Evolutionary conservation across 1,139 yeast species (phyloP).

Genomic region (Candida mesenterica): DNA sequence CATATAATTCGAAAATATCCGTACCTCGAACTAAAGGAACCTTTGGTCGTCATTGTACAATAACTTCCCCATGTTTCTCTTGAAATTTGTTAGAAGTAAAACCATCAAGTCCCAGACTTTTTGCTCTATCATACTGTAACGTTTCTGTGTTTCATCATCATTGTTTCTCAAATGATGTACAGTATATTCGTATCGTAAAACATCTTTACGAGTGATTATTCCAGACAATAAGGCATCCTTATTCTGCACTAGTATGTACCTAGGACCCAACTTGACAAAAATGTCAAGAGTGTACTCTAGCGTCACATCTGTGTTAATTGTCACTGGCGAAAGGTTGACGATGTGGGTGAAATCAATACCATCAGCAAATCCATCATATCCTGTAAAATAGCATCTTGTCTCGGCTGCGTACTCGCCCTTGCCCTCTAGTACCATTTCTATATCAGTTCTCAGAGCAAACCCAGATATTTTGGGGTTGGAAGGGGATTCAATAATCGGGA

Average conservation of each 20-base stretch:
- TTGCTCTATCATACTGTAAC: conserved; percentile 29
- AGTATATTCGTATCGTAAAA: conserved; percentile 53
- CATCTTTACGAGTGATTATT: conserved; percentile 64
- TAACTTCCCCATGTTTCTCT: conserved; percentile 29
- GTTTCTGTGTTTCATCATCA: conserved; percentile 11
- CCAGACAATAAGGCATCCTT: conserved; percentile 56
- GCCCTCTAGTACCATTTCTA: conserved; percentile 23
- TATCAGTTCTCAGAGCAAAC: conserved; percentile 34
- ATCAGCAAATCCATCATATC: conserved; percentile 2
- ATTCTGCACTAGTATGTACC: conserved; percentile 62
- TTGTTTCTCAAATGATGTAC: conserved; percentile 23
- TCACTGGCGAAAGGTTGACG: conserved; percentile 63
- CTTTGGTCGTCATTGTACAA: conserved; percentile 30
- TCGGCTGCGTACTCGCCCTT: conserved; percentile 9
- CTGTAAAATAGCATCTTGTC: conserved; percentile 2
- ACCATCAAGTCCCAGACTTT: conserved; percentile 39
- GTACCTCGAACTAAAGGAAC: conserved; percentile 16
- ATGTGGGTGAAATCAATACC: conserved; percentile 36
- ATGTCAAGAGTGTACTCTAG: conserved; percentile 65
- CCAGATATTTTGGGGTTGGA: conserved; percentile 35
- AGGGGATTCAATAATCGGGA: conserved; percentile 49
- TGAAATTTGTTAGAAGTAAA: conserved; percentile 18
- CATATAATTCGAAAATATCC: too few species aligned
- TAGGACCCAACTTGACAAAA: conserved; percentile 79
- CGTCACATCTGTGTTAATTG: conserved; percentile 53